Evolutionary conservation across 1,284 basidiomycete species (phyloP).

Genomic region (Ganoderma resinaceum): DNA sequence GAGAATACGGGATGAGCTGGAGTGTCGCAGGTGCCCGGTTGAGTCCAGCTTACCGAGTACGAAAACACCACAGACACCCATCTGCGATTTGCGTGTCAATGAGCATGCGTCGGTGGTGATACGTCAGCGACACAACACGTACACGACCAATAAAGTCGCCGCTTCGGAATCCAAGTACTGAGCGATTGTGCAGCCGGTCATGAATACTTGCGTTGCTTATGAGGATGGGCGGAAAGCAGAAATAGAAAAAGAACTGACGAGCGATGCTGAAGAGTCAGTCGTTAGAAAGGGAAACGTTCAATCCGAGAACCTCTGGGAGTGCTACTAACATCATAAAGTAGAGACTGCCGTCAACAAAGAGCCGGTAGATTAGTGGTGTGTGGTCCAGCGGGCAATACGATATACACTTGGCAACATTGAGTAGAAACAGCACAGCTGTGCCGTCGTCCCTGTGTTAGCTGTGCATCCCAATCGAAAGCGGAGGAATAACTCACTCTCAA

Average conservation of each 20-base stretch:
- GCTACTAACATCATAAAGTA: slow-evolving; percentile 26
- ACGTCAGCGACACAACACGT: not conserved
- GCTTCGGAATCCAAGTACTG: slow-evolving; percentile 1
- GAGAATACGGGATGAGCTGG: too few relatives aligned
- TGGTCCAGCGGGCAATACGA: slow-evolving; percentile 24
- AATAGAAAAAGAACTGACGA: slow-evolving; percentile 5
- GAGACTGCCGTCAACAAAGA: slow-evolving; percentile 25
- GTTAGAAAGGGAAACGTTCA: not conserved
- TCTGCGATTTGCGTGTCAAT: not conserved
- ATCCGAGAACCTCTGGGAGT: not conserved
- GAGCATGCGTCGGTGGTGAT: not conserved
- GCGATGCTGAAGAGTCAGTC: slow-evolving; percentile 2
- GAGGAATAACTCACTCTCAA: slow-evolving; percentile 21
- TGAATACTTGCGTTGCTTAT: slow-evolving; percentile 11
- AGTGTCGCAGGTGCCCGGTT: not conserved
- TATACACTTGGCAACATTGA: slow-evolving; percentile 27
- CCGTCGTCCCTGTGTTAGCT: not conserved
- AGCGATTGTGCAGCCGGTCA: slow-evolving; percentile 19
- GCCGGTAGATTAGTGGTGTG: slow-evolving; percentile 26
- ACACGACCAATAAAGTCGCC: slow-evolving; percentile 9
- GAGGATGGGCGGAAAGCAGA: too few relatives aligned
- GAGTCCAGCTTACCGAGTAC: slow-evolving; percentile 21
- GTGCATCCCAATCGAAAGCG: too few relatives aligned
- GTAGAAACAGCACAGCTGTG: slow-evolving; percentile 25
- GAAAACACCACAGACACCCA: slow-evolving; percentile 28